These are phyloP conservation scores for Solanum appendiculatum DNA, from an alignment of 257 asterid species.

Conservation along the genomic window DNA sequence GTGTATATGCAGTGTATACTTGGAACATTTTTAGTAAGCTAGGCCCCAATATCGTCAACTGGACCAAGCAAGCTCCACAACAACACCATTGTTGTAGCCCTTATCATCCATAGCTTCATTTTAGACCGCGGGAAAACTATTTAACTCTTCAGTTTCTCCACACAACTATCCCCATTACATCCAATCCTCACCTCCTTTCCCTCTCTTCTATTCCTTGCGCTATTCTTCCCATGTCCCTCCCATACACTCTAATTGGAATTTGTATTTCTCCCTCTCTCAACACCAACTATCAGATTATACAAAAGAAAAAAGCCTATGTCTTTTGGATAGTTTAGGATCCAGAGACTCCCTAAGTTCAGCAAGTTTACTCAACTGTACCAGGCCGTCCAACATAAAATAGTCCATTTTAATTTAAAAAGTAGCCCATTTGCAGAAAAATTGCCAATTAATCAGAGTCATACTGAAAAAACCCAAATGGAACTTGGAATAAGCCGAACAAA, in stretches of 20 bases:
- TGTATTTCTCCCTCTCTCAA: neutral
- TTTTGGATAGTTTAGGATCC: neutral
- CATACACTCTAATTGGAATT: neutral
- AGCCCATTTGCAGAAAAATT: too few relatives aligned
- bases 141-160: constrained; percentile 59
- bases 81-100: constrained; percentile 31
- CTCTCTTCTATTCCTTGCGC: constrained; percentile 29
- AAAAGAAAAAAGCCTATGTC: neutral
- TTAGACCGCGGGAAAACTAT: constrained; percentile 43
- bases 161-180: constrained; percentile 43
- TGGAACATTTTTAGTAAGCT: neutral
- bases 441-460: neutral
- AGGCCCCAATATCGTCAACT: constrained; percentile 46
- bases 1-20: neutral
- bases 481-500: neutral
- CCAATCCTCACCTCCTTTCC: constrained; percentile 6
- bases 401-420: neutral
- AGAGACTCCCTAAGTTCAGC: neutral
- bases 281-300: neutral
- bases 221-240: constrained; percentile 41
- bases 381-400: neutral
- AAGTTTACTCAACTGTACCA: neutral
- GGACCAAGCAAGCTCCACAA: constrained; percentile 47
- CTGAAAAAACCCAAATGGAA: neutral
- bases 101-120: constrained; percentile 44